Base-by-base conservation (phyloP, 2,329 filamentous ascomycete genomes). In the Scytalidium lignicola region DNA sequence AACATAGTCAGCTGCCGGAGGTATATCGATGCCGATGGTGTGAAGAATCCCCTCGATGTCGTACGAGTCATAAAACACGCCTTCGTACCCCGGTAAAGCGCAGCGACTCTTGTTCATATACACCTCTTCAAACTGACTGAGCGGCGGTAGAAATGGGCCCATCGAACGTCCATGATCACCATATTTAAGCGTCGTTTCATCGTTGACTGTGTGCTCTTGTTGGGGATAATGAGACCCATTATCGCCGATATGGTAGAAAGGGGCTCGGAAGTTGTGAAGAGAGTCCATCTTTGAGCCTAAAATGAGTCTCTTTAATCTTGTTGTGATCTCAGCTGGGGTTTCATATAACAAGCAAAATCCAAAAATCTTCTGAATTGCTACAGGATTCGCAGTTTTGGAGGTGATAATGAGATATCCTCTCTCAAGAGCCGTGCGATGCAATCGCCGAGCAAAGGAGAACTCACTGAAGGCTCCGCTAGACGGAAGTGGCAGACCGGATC, bases 21-120 rank as follows among this genome's bases (percentile, higher is more conserved):
- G 78, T 46, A 90, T 81, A 42, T 71, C 63, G 23, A 90, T 78
- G 4, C 83, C 83, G 23, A 78, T 76, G 44, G 78, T 74, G 39
- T 75, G 76, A 2, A 95, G 69, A 61, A 90, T 93, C 12, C 79
- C 74, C 65, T 93, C 86, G 0, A 90, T 83, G 63, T 93, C 89
- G 51, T 88, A 78, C 0, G 82, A 70, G 60, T 93, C 88, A 57
- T 86, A 88, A 73, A 88, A 93, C 45, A 88, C 80, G 3, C 87
- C 87, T 51, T 86, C 78, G 52, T 84, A 86, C 0, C 81, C 85
- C 1, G 78, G 74, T 7, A 83, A 65, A 37, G 73, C 74, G 54
- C 79, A 74, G 18, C 69, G 69, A 55, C 86, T 71, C 15, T 73
- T 70, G 12, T 65, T 60, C 7, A 83, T 56, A 18, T 67, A 58